These are phyloP conservation scores for Neurospora discreta DNA, from an alignment of 495 filamentous ascomycete genomes.

Conservation along the genomic window DNA sequence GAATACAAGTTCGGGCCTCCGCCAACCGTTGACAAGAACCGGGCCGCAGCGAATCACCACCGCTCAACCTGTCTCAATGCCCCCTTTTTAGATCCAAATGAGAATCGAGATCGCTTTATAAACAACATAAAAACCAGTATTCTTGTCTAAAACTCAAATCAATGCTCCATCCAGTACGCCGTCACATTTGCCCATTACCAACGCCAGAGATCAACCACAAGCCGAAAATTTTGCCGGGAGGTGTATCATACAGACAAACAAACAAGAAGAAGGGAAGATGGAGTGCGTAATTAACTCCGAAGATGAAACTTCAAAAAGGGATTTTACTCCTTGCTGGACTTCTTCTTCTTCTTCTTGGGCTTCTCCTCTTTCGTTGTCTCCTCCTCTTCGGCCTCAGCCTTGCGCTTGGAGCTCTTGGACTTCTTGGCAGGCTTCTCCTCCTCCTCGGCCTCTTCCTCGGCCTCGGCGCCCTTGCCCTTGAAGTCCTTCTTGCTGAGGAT, in stretches of 20 bases:
- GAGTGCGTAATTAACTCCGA: neutral
- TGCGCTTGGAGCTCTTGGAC: constrained; percentile 34
- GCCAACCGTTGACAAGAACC: neutral
- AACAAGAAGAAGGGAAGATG: constrained; percentile 6
- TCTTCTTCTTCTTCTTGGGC: constrained; percentile 38
- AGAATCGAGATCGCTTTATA: constrained; percentile 11
- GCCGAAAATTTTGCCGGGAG: constrained; percentile 14
- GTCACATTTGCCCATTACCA: constrained; percentile 17
- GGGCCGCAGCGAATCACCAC: neutral
- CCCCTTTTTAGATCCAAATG: constrained; percentile 10
- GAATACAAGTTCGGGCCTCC: neutral
- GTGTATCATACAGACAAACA: constrained; percentile 27
- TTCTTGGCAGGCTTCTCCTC: constrained; percentile 20
- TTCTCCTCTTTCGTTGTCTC: constrained; percentile 26
- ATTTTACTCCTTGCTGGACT: constrained; percentile 30
- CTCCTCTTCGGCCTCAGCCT: constrained; percentile 22
- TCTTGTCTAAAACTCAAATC: constrained; percentile 6
- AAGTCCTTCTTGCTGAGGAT: constrained; percentile 54
- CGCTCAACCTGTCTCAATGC: neutral
- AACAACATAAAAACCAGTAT: constrained; percentile 7
- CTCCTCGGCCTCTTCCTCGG: constrained; percentile 44
- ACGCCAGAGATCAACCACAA: constrained; percentile 21
- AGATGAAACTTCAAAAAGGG: constrained; percentile 1
- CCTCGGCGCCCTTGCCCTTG: constrained; percentile 46
- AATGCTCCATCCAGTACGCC: constrained; percentile 16